Base-by-base conservation (phyloP, 495 filamentous ascomycete genomes). In the Penicillium angulare region DNA sequence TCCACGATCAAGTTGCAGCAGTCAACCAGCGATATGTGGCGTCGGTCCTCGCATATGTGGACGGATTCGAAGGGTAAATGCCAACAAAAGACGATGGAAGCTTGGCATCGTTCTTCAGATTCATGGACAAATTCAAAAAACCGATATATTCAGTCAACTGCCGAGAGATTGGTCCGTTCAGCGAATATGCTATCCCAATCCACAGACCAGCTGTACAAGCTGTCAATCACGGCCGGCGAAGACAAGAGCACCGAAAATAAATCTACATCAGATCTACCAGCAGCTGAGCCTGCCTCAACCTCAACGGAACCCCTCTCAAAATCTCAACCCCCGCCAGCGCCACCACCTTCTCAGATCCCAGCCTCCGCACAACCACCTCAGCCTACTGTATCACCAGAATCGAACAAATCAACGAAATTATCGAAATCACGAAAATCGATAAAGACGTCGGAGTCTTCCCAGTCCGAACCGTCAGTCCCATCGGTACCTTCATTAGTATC, bases 11-110 rank as follows among this genome's bases (percentile, higher is more conserved):
- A 55, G 43, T 52, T 17, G 44, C 39, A 56, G 20, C 44, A 46
- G 26, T 52, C 57, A n/a, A 56, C 43, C 13, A 49, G 23, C 13
- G 46, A 50, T 7, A 26, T 39, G 16, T 53, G 49, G 53, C 43
- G 33, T 39, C 48, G 52, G 5, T 56, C 57, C 3, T 20, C 53
- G 3, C 40, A 22, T 13, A 26, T 31, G 5, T 60, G 45, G 44
- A 24, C 9, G 29, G 42, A 56, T 20, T 56, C 52, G 1, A 54
- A 55, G 27, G 39, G 50, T 22, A 17, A 21, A 47, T 50, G 41
- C 16, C 47, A 50, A 7, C 47, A 56, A 38, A 41, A 47, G 2
- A 56, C 53, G 2, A 12, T 50, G 47, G 42, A 50, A 17, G 29
- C 35, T 9, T 50, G 41, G 41, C 42, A 47, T 38, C 47, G 47